Evolutionary conservation across 2,329 filamentous ascomycete genomes (phyloP).

Genomic region (Paramyrothecium roridum): DNA sequence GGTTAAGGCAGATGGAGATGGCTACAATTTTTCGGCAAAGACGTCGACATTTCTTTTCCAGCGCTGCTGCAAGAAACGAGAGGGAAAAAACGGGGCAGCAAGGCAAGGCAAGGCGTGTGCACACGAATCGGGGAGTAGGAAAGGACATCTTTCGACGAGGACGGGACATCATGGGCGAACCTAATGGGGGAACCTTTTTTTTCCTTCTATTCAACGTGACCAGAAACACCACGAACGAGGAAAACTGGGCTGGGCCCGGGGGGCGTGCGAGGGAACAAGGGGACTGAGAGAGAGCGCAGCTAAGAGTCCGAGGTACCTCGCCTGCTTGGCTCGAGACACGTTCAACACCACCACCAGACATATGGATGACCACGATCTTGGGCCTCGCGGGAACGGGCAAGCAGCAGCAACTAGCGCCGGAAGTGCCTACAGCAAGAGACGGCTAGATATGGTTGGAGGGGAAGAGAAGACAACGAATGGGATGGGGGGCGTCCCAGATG

Average conservation of each 20-base stretch:
- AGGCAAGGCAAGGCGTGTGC: constrained; percentile 11
- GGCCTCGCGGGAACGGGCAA: not conserved
- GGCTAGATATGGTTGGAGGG: not conserved
- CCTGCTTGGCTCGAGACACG: not conserved
- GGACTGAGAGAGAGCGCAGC: not conserved
- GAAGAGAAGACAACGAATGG: not conserved
- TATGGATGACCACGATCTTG: not conserved
- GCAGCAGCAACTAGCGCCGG: not conserved
- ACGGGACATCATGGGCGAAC: too few relatives aligned
- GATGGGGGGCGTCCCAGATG: not conserved
- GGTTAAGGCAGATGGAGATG: constrained; percentile 40
- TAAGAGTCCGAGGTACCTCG: not conserved
- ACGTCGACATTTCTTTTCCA: constrained; percentile 40
- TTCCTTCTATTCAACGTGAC: not conserved
- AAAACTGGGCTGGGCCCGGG: not conserved
- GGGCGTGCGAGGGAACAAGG: not conserved
- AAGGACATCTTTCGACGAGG: not conserved
- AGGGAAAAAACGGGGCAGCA: constrained; percentile 45
- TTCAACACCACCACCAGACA: not conserved
- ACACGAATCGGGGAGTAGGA: constrained; percentile 8
- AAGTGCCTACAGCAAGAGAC: not conserved
- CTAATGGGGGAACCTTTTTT: too few relatives aligned
- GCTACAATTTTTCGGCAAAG: constrained; percentile 44
- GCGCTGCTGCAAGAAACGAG: constrained; percentile 32
- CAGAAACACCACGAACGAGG: not conserved